Conservation (phyloP, 257 asterid species). For the Nicotiana sylvestris region DNA sequence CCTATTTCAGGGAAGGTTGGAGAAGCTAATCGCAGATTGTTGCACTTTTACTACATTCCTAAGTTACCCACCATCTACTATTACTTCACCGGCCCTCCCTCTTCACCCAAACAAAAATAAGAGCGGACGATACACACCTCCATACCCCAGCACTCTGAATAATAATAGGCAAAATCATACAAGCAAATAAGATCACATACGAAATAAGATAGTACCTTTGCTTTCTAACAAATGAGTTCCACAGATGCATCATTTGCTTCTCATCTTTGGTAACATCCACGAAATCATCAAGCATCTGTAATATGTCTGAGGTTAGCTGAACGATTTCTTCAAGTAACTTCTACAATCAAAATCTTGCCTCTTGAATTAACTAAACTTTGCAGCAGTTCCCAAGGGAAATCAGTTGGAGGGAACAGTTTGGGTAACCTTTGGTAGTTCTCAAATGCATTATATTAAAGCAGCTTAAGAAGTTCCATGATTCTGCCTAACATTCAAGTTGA, state of each 20-base stretch:
- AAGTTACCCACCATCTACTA: neutral
- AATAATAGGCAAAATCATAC: neutral
- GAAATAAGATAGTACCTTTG: constrained; percentile 52
- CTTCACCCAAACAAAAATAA: constrained; percentile 1
- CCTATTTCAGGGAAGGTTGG: neutral
- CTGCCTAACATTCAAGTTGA: neutral
- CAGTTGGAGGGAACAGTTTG: neutral
- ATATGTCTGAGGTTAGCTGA: constrained; percentile 6
- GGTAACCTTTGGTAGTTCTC: neutral
- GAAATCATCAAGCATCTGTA: constrained; percentile 98
- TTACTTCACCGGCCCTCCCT: neutral
- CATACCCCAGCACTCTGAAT: constrained; percentile 7
- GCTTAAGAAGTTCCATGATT: neutral
- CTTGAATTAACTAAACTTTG: neutral
- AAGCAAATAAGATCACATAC: constrained; percentile 8
- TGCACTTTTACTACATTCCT: neutral
- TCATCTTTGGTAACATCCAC: constrained; percentile 96
- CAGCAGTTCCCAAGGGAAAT: neutral
- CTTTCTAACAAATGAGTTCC: constrained; percentile 96
- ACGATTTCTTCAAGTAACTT: neutral
- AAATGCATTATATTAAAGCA: neutral
- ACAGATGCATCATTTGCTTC: constrained; percentile 94
- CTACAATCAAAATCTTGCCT: neutral
- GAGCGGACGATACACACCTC: neutral
- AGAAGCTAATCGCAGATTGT: neutral